Percentiles rank a stretch among this genome's conserved stretches.
phyloP scores from a whole-genome alignment of 306 rosid genomes.

The Dalbergia cultrata region DNA sequence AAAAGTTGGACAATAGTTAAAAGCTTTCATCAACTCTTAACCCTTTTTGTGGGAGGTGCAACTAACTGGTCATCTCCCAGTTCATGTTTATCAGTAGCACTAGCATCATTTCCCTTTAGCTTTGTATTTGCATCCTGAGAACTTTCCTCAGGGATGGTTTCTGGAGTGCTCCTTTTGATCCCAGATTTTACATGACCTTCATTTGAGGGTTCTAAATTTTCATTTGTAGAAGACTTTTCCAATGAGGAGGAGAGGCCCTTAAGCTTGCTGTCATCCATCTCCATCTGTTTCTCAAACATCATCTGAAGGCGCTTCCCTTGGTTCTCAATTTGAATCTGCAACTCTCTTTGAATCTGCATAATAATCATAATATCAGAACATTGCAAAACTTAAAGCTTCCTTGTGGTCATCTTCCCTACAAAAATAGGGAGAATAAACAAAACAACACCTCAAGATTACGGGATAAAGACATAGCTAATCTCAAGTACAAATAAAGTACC shows the following conservation, averaged over 20 bases:
- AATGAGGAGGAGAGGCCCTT: constrained; percentile 51
- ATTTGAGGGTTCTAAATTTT: constrained; percentile 46
- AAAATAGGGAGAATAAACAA: constrained; percentile 13
- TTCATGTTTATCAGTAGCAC: constrained; percentile 41
- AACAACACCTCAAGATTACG: constrained; percentile 30
- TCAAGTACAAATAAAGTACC: constrained; percentile 56
- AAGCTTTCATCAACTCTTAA: constrained; percentile 47
- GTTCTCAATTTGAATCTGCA: constrained; percentile 88
- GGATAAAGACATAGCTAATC: constrained; percentile 1
- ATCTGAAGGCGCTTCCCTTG: constrained; percentile 81
- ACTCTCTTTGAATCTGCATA: constrained; percentile 78
- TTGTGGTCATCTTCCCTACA: constrained; percentile 1
- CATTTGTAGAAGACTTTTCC: constrained; percentile 43
- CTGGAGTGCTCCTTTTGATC: constrained; percentile 26
- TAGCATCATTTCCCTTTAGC: constrained; percentile 50
- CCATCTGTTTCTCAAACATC: constrained; percentile 88
- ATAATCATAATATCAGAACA: constrained; percentile 44
- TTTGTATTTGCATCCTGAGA: constrained; percentile 52
- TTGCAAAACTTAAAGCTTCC: constrained; percentile 23
- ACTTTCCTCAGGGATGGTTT: constrained; percentile 42
- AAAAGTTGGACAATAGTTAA: neutral
- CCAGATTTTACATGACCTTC: constrained; percentile 37
- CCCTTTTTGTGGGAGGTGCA: constrained; percentile 56
- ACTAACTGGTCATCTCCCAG: constrained; percentile 41
- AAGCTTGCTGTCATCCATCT: constrained; percentile 60